A percentile compares a stretch with the other conserved stretches of the same genome.
Evolutionary conservation across 2,329 filamentous ascomycete species (phyloP).

Genomic region (Pestalotiopsis sp.): DNA sequence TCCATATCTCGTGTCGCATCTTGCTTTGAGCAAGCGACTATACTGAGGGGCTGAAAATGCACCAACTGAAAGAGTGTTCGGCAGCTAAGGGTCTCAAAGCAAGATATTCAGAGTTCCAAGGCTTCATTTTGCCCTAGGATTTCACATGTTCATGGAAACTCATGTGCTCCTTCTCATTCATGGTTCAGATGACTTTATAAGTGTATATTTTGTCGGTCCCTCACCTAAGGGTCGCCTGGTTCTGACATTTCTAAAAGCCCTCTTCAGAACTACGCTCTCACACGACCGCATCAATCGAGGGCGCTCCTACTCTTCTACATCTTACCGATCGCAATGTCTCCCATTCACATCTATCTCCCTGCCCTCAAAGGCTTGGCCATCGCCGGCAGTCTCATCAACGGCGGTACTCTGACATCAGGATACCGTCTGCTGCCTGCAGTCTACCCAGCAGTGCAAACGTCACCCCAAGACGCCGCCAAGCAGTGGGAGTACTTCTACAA

Average conservation of each 20-base stretch:
- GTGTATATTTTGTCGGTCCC: not conserved
- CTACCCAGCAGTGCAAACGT: constrained; percentile 11
- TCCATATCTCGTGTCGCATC: not conserved
- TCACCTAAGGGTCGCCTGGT: not conserved
- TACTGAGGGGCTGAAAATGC: not conserved
- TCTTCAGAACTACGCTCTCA: not conserved
- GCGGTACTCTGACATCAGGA: constrained; percentile 14
- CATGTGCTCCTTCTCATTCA: not conserved
- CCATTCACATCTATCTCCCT: not conserved
- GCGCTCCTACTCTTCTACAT: not conserved
- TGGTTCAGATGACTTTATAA: not conserved
- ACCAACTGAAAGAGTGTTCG: no score
- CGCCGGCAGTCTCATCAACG: constrained; percentile 14
- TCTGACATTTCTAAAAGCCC: not conserved
- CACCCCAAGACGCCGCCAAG: constrained; percentile 4
- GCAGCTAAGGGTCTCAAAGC: not conserved
- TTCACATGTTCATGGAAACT: not conserved
- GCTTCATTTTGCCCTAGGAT: not conserved
- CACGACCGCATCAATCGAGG: not conserved
- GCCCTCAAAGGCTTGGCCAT: constrained; percentile 15
- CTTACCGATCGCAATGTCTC: not conserved
- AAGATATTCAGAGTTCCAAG: not conserved
- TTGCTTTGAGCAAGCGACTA: not conserved
- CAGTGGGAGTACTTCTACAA: constrained; percentile 15
- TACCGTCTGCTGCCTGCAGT: constrained; percentile 13